phyloP scores from a whole-genome alignment of 768 basidiomycete genomes.

The Lactarius psammicola region DNA sequence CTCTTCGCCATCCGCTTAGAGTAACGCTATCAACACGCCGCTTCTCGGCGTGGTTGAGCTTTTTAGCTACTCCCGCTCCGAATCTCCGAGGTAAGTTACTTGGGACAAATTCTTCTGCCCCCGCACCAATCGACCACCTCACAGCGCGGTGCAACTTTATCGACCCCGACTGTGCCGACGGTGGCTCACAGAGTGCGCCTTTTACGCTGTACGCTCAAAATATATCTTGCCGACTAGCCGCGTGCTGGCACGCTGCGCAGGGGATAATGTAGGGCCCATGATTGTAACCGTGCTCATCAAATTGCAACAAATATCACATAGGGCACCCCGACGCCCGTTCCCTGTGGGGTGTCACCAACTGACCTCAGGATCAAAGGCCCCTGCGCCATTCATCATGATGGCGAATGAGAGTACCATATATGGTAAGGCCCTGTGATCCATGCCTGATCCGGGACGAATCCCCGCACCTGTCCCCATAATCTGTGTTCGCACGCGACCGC shows the following conservation, averaged over 20 bases:
- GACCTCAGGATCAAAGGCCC: not conserved
- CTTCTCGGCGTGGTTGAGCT: not conserved
- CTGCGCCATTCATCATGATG: not conserved
- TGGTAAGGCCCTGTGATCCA: not conserved
- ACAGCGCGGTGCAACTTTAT: slow-evolving; percentile 2
- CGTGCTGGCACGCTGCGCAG: not conserved
- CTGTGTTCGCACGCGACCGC: not conserved
- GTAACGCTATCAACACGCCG: not conserved
- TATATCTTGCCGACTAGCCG: not conserved
- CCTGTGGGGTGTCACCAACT: not conserved
- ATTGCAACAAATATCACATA: not conserved
- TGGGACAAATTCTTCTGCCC: not conserved
- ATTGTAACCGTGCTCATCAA: not conserved
- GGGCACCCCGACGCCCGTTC: not conserved
- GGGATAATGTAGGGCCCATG: not conserved
- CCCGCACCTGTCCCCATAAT: not conserved
- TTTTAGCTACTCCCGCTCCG: slow-evolving; percentile 11
- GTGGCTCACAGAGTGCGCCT: slow-evolving; percentile 7
- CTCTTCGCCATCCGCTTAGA: not conserved
- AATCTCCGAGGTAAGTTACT: slow-evolving; percentile 7
- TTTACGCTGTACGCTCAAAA: slow-evolving; percentile 21
- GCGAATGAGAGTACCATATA: not conserved
- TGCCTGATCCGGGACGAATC: not conserved
- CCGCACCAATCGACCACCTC: not conserved
- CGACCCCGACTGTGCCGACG: slow-evolving; percentile 3